Percentiles rank a stretch among this genome's conserved stretches.
Evolutionary conservation across 2,329 filamentous ascomycete genomes (phyloP).

Genomic region (Apiospora sp.): DNA sequence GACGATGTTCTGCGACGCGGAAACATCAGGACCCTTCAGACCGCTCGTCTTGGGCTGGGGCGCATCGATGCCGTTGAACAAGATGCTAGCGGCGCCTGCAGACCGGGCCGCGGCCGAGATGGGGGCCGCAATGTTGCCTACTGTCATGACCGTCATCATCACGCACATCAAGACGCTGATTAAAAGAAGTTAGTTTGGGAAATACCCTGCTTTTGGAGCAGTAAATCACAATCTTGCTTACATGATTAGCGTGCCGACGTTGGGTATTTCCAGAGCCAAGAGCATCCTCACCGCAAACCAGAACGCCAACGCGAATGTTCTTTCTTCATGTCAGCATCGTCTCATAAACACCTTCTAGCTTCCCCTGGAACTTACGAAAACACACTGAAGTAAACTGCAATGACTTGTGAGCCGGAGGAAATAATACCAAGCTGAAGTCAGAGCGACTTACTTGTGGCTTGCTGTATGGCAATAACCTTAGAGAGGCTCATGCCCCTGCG

Average conservation of each 20-base stretch:
- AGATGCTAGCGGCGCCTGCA: neutral
- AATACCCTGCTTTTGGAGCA: neutral
- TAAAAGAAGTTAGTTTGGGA: neutral
- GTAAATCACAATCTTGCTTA: neutral
- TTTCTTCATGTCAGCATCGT: constrained; percentile 30
- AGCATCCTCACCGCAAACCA: constrained; percentile 42
- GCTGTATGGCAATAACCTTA: constrained; percentile 39
- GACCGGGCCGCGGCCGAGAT: constrained; percentile 16
- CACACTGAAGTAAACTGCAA: constrained; percentile 41
- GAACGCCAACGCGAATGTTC: constrained; percentile 43
- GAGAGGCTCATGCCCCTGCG: constrained; percentile 38
- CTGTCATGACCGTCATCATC: constrained; percentile 19
- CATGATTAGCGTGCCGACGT: constrained; percentile 44
- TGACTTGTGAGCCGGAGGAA: constrained; percentile 29
- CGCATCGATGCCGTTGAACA: constrained; percentile 17
- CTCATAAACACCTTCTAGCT: neutral
- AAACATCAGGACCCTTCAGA: constrained; percentile 55
- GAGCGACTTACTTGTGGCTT: constrained; percentile 37
- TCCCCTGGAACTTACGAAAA: constrained; percentile 34
- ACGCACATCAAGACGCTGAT: constrained; percentile 20
- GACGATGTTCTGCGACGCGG: constrained; percentile 44
- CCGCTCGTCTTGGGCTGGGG: constrained; percentile 41
- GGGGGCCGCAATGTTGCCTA: constrained; percentile 6
- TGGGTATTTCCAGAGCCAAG: constrained; percentile 44
- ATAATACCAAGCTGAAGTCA: fast-evolving